These are phyloP conservation scores for Geranium rotundifolium DNA, from an alignment of 345 rosid genomes.

Conservation along the genomic window DNA sequence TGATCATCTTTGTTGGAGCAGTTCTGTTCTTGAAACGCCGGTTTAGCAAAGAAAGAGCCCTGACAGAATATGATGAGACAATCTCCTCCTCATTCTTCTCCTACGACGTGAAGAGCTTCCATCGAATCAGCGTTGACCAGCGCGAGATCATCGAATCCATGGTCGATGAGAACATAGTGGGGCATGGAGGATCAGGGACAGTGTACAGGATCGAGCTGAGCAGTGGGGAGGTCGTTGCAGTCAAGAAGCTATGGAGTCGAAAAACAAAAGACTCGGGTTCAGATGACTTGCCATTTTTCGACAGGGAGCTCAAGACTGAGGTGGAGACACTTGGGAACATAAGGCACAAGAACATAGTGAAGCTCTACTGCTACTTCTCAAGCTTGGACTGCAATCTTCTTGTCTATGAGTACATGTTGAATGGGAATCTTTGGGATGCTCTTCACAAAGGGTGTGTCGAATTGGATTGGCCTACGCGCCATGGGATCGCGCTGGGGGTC, in stretches of 20 bases:
- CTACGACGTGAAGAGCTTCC: constrained; percentile 62
- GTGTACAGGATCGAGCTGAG: constrained; percentile 62
- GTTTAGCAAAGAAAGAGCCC: too few relatives aligned
- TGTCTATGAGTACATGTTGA: constrained; percentile 16
- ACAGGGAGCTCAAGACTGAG: constrained; percentile 13
- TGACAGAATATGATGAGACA: too few relatives aligned
- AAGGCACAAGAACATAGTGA: constrained; percentile 17
- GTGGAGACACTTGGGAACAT: constrained; percentile 18
- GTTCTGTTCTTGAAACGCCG: too few relatives aligned
- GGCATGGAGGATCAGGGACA: constrained; percentile 82
- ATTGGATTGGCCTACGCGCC: constrained; percentile 16
- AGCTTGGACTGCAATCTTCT: constrained; percentile 19
- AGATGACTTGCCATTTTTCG: too few relatives aligned
- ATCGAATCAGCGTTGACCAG: constrained; percentile 52
- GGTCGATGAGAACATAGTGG: constrained; percentile 73
- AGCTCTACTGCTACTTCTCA: constrained; percentile 17
- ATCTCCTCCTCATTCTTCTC: constrained; percentile 39
- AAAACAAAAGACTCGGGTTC: too few relatives aligned
- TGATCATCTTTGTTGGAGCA: constrained; percentile 21
- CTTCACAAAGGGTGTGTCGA: constrained; percentile 11
- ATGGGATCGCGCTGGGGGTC: constrained; percentile 13
- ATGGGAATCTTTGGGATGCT: constrained; percentile 20
- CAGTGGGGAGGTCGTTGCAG: constrained; percentile 73
- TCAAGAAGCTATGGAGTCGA: constrained; percentile 50
- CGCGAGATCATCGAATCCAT: constrained; percentile 82